Percentiles rank a stretch among this genome's conserved stretches.
Conservation (phyloP, 2,329 filamentous ascomycete species). For the Aschersonia sp. region DNA sequence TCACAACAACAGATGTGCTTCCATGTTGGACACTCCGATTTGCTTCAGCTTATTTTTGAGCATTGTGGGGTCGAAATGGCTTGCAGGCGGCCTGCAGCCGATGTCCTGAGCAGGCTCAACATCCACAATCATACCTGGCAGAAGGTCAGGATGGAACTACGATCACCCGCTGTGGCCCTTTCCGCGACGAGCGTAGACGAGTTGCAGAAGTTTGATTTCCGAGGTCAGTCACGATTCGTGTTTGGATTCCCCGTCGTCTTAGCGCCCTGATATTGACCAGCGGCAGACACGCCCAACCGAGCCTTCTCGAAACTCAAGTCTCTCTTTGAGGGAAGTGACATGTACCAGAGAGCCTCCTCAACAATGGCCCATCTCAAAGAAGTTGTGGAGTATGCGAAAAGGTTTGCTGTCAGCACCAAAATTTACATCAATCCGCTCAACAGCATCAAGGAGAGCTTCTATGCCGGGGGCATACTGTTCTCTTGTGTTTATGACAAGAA, state of each 20-base stretch:
- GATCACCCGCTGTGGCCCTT: constrained; percentile 66
- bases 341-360: constrained; percentile 58
- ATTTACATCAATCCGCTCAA: constrained; percentile 74
- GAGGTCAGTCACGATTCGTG: constrained; percentile 31
- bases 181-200: constrained; percentile 85
- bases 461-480: constrained; percentile 72
- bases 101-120: constrained; percentile 76
- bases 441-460: constrained; percentile 86
- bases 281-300: constrained; percentile 36
- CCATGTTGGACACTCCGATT: constrained; percentile 74
- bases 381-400: constrained; percentile 61
- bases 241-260: neutral
- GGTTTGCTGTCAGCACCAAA: constrained; percentile 60
- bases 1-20: constrained; percentile 67
- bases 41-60: constrained; percentile 80
- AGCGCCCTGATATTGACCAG: constrained; percentile 7
- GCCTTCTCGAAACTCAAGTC: constrained; percentile 43
- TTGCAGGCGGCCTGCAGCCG: constrained; percentile 59
- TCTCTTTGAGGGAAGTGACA: constrained; percentile 47
- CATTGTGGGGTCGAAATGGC: constrained; percentile 64
- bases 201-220: constrained; percentile 79
- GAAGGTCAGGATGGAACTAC: constrained; percentile 68
- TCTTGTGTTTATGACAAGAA: constrained; percentile 82
- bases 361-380: constrained; percentile 69
- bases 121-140: constrained; percentile 68